These are phyloP conservation scores for Malus hybrid DNA, from an alignment of 331 rosid genomes.

Conservation along the genomic window DNA sequence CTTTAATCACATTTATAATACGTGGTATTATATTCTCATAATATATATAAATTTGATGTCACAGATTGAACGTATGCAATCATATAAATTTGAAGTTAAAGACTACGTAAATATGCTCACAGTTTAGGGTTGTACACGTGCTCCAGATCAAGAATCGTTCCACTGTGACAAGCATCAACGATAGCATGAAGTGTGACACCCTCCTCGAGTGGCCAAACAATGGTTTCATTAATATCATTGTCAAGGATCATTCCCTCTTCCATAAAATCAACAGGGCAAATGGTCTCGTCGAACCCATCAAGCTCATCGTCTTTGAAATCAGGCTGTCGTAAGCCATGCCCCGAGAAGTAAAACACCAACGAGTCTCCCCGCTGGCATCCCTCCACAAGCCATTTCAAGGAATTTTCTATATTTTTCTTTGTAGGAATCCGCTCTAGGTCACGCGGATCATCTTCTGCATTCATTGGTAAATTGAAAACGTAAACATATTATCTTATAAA, in stretches of 20 bases:
- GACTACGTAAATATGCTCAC: constrained; percentile 12
- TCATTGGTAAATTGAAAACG: constrained; percentile 18
- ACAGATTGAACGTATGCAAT: neutral
- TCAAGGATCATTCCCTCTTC: constrained; percentile 65
- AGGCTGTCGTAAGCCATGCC: constrained; percentile 71
- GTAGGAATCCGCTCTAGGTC: constrained; percentile 40
- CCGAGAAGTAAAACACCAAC: constrained; percentile 81
- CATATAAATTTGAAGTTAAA: neutral
- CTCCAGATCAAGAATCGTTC: constrained; percentile 71
- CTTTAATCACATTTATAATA: neutral
- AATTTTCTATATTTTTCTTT: constrained; percentile 55
- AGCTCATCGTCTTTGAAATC: constrained; percentile 56
- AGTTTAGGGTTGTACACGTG: constrained; percentile 28
- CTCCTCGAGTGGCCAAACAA: constrained; percentile 62
- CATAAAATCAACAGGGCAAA: constrained; percentile 72
- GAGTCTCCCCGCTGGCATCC: constrained; percentile 51
- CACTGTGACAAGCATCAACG: constrained; percentile 91
- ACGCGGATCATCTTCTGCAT: constrained; percentile 46
- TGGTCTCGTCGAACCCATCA: constrained; percentile 70
- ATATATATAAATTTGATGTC: neutral
- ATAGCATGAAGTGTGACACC: constrained; percentile 78
- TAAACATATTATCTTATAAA: constrained; percentile 71
- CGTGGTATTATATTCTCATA: neutral
- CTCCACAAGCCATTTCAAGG: constrained; percentile 73
- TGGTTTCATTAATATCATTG: constrained; percentile 52